These are phyloP conservation scores for Nannochloris sp. DNA, from an alignment of 139 green algal species.

Conservation along the genomic window DNA sequence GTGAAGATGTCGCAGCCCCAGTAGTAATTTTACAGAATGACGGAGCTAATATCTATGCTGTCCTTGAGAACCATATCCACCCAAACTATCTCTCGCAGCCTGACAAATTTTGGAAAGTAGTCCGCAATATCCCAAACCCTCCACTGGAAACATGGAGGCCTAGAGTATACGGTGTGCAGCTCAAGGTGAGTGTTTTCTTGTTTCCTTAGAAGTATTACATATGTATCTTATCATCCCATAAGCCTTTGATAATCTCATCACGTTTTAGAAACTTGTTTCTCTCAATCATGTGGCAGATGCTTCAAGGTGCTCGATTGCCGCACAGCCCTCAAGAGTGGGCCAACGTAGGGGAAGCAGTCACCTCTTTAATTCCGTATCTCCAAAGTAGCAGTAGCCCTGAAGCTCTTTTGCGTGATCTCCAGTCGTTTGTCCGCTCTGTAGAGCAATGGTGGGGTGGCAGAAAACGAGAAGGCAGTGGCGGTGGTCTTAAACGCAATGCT, in stretches of 20 bases:
- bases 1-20: not conserved
- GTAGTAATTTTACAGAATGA: not conserved
- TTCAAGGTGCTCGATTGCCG: slow-evolving; percentile 37
- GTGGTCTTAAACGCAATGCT: too few species aligned
- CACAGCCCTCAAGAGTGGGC: slow-evolving; percentile 37
- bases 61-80: not conserved
- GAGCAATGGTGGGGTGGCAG: slow-evolving; percentile 50
- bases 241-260: too few species aligned
- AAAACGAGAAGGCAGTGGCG: slow-evolving; percentile 18
- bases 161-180: slow-evolving; percentile 47
- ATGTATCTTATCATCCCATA: too few species aligned
- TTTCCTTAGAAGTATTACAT: not conserved
- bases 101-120: not conserved
- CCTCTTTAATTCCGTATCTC: slow-evolving; percentile 18
- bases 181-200: slow-evolving; percentile 31
- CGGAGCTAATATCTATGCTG: not conserved
- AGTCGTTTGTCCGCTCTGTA: slow-evolving; percentile 28
- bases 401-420: slow-evolving; percentile 25
- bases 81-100: not conserved
- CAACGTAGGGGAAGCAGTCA: slow-evolving; percentile 13
- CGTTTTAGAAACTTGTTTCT: too few species aligned
- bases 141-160: slow-evolving; percentile 60
- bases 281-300: slow-evolving; percentile 10
- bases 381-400: slow-evolving; percentile 12
- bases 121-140: not conserved